Evolutionary conservation across 331 rosid species (phyloP), one percentile per base, ranked within the genome.

Genomic region (Acacia concinna): DNA sequence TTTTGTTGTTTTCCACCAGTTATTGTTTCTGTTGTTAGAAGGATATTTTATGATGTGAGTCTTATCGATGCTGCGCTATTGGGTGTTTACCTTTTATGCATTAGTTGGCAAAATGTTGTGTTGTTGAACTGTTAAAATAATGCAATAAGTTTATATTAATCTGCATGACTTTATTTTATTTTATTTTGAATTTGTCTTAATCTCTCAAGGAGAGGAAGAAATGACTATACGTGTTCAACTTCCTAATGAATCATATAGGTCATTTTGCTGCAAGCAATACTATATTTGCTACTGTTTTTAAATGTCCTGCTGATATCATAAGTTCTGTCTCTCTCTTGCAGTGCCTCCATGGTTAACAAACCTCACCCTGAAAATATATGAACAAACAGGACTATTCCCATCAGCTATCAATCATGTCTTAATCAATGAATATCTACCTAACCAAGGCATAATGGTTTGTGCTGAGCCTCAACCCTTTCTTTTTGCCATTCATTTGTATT

Each of bases 361-460:
- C 75, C 73, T 90, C 51, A 90, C 97, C 44, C 78, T 86, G 47
- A 92, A 87, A 78, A 87, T 94, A 77, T 77, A 5, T 74, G 89
- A 89, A 68, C 91, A 85, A 79, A 80, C 92, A 31, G 89, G 83
- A 73, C 83, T 92, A 31, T 92, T 90, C 83, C 90, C 98, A 56
- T 78, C 88, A 38, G 85, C 97, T 35, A 88, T 94, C 65, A 94
- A 94, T 59, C 98, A 94, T 82, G 97, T 92, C 78, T 97, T 94
- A 79, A 88, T 94, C 83, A 94, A 94, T 49, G 97, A 94, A 79
- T 94, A 94, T 86, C 92, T 82, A 75, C 97, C 92, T 63, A 59
- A 86, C 81, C 97, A 94, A 87, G 98, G 98, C 82, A 94, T 94
- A 80, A 94, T 94, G 98, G 98, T 92, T 66, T 43, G 93, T 57